Evolutionary conservation across 768 basidiomycete species (phyloP).

Genomic region (Megacollybia marginata): DNA sequence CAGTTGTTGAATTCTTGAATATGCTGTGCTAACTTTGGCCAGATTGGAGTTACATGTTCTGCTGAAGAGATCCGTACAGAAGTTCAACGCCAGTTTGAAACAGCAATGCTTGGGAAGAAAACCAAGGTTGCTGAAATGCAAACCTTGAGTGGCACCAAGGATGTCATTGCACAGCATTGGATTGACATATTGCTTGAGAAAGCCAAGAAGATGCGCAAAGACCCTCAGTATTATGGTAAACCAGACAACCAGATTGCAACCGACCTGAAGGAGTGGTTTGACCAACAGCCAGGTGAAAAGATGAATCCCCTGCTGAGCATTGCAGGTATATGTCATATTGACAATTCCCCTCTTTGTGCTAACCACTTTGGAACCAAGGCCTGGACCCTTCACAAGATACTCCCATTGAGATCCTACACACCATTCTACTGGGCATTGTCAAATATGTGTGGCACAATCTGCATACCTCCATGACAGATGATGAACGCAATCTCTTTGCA

Average conservation of each 20-base stretch:
- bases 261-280: constrained; percentile 10
- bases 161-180: too few relatives aligned
- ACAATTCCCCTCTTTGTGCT: background rate
- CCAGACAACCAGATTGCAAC: constrained; percentile 10
- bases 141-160: too few relatives aligned
- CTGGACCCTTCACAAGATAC: constrained; percentile 19
- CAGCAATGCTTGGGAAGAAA: too few relatives aligned
- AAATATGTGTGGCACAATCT: constrained; percentile 31
- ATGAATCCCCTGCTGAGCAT: background rate
- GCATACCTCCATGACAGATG: constrained; percentile 14
- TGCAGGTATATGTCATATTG: background rate
- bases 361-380: constrained; percentile 4
- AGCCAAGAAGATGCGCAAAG: too few relatives aligned
- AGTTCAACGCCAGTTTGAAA: too few relatives aligned
- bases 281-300: constrained; percentile 1
- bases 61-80: too few relatives aligned
- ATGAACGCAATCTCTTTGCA: constrained; percentile 13
- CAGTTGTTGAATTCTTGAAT: too few relatives aligned
- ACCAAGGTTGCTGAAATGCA: too few relatives aligned
- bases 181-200: too few relatives aligned
- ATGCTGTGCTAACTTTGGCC: too few relatives aligned
- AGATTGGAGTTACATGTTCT: too few relatives aligned
- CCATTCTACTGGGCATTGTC: constrained; percentile 25
- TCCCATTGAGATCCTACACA: constrained; percentile 29
- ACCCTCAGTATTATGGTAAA: constrained; percentile 13